These are phyloP conservation scores for Vigna unguiculata DNA, from an alignment of 306 rosid species.

Conservation along the genomic window DNA sequence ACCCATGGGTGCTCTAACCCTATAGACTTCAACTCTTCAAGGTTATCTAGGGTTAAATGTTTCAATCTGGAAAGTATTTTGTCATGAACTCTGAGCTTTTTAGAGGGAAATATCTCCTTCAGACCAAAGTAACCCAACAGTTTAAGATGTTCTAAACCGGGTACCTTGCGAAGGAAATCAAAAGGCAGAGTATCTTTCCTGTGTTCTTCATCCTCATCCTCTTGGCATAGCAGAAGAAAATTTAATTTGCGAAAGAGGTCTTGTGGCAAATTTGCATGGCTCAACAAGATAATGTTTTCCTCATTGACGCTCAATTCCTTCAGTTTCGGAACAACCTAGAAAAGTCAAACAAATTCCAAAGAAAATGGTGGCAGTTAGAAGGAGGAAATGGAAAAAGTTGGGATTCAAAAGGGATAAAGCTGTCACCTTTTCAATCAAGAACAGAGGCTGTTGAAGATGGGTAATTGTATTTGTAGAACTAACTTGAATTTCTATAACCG, in stretches of 20 bases:
- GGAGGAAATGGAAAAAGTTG: not conserved
- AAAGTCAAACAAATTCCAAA: not conserved
- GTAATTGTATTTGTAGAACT: not conserved
- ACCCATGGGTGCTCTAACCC: constrained; percentile 23
- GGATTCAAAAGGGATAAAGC: not conserved
- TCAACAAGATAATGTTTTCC: not conserved
- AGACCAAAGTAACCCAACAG: not conserved
- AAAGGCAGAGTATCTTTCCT: not conserved
- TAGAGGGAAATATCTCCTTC: not conserved
- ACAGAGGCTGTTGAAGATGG: not conserved
- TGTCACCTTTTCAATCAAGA: not conserved
- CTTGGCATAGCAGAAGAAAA: not conserved
- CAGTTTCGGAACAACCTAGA: constrained; percentile 5
- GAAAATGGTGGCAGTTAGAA: constrained; percentile 6
- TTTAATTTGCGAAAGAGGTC: not conserved
- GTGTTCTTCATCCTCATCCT: not conserved
- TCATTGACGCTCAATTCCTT: not conserved
- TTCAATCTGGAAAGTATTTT: not conserved
- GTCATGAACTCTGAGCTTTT: not conserved
- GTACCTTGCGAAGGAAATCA: not conserved
- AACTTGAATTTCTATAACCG: not conserved
- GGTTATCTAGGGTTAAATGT: not conserved
- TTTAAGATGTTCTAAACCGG: not conserved
- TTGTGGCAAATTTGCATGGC: not conserved
- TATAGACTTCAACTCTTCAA: not conserved